Base-by-base conservation (phyloP, 768 basidiomycete genomes). In the Lepiota brunneoincarnata region DNA sequence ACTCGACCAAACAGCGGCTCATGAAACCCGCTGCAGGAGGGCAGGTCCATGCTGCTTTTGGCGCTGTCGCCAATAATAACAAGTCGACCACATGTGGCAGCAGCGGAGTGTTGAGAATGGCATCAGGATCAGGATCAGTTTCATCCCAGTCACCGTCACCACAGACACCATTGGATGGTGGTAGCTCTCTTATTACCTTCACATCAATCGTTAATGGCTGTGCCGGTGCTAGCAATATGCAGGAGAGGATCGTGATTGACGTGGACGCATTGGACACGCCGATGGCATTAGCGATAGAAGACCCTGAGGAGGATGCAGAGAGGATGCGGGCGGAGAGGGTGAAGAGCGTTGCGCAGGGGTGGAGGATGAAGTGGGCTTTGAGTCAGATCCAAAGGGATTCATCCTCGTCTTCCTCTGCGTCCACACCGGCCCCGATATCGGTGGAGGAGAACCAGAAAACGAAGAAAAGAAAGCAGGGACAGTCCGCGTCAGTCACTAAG, bases 301-400 rank as follows among this genome's bases (percentile, higher is more conserved):
- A 70, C 43, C 58, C 58, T 34, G 67, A 68, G 50, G 69, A 69
- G 18, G 35, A 54, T 9, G 62, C 49, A 57, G 51, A 46, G 58
- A 56, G 43, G 20, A 34, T 43, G 14, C 48, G 34, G 11, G 42
- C 35, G 4, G 51, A 52, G 47, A 41, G 50, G 38, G 40, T 48
- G 14, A 62, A 59, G 17, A 61, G 58, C 4, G 63, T 71, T 24
- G 61, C 64, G 60, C 54, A 66, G 20, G 67, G 69, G 2, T 71
- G 69, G 69, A 63, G 64, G 52, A 51, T 63, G 31, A 64, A 59
- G 37, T 71, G 67, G 64, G 61, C 67, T 4, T 42, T 65, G 73
- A 69, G 53, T 15, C 49, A 57, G 38, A 7, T 51, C 15, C 39
- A 57, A 20, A 34, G 34, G 23, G 39, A 31, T 24, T 51, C 49